These are phyloP conservation scores for Exophiala sideris DNA, from an alignment of 2,329 filamentous ascomycete species.

Conservation along the genomic window DNA sequence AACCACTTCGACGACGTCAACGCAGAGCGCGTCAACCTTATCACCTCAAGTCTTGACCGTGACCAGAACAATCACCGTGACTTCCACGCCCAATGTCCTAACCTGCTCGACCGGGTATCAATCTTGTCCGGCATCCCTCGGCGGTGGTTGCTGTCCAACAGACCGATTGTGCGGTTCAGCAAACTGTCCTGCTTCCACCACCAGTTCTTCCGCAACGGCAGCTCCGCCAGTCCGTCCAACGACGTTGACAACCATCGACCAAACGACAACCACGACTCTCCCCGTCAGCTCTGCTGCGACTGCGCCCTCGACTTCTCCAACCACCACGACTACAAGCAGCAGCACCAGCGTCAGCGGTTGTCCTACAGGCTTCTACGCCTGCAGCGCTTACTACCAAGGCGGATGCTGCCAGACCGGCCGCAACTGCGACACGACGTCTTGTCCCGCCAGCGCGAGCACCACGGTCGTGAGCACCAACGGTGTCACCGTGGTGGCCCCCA, in stretches of 20 bases:
- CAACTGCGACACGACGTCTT: conserved; percentile 77
- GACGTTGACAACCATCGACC: conserved; percentile 22
- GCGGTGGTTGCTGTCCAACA: conserved; percentile 44
- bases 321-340: not conserved
- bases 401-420: conserved; percentile 87
- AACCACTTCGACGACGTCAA: conserved; percentile 29
- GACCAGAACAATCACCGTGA: conserved; percentile 33
- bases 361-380: conserved; percentile 89
- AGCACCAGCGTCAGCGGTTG: conserved; percentile 50
- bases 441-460: conserved; percentile 60
- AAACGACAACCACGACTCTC: conserved; percentile 26
- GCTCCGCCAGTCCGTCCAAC: conserved; percentile 40
- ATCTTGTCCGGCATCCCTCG: conserved; percentile 45
- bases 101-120: conserved; percentile 45
- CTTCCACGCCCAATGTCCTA: conserved; percentile 32
- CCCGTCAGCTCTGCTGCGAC: conserved; percentile 37
- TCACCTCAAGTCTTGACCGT: conserved; percentile 30
- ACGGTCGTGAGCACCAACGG: conserved; percentile 64
- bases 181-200: conserved; percentile 35
- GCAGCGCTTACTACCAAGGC: conserved; percentile 72
- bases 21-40: not conserved
- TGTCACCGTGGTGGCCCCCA: conserved; percentile 66
- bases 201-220: conserved; percentile 29
- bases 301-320: conserved; percentile 31
- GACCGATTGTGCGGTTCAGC: conserved; percentile 43